A percentile compares a stretch with the other conserved stretches of the same genome.
These are phyloP conservation scores for Kalanchoe fedtschenkoi DNA, from an alignment of 164 flowering plant genomes.

Conservation along the genomic window DNA sequence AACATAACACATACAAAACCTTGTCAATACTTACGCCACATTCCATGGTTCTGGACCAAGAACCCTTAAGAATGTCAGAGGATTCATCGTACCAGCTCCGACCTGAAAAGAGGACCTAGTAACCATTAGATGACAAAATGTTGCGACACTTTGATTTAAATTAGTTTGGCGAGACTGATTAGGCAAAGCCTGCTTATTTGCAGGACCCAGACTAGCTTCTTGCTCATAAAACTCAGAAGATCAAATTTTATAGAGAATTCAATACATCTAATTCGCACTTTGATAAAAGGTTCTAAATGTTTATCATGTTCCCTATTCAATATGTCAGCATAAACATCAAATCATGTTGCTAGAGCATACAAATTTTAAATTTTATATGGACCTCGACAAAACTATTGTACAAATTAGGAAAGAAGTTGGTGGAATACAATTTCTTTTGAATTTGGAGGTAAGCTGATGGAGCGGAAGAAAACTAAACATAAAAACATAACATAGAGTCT, in stretches of 20 bases:
- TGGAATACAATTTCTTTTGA: neutral
- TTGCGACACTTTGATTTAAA: no score
- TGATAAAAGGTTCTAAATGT: neutral
- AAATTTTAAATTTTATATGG: neutral
- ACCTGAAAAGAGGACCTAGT: conserved; percentile 36
- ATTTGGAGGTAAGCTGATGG: neutral
- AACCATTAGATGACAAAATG: neutral
- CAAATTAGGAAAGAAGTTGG: neutral
- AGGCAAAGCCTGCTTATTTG: neutral
- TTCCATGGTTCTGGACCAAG: conserved; percentile 99
- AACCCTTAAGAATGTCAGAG: conserved; percentile 85
- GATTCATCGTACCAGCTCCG: conserved; percentile 99
- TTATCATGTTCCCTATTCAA: neutral
- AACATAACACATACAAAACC: neutral
- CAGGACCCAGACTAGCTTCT: neutral
- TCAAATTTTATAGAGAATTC: no score
- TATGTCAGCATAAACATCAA: neutral
- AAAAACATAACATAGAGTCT: neutral
- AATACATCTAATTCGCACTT: neutral
- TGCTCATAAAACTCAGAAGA: neutral
- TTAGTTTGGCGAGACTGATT: neutral
- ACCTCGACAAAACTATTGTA: neutral
- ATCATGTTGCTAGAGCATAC: neutral
- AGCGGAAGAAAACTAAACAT: neutral
- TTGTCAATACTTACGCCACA: conserved; percentile 68